Conservation (phyloP, 140 eudicot species). For the Stevia rebaudiana region DNA sequence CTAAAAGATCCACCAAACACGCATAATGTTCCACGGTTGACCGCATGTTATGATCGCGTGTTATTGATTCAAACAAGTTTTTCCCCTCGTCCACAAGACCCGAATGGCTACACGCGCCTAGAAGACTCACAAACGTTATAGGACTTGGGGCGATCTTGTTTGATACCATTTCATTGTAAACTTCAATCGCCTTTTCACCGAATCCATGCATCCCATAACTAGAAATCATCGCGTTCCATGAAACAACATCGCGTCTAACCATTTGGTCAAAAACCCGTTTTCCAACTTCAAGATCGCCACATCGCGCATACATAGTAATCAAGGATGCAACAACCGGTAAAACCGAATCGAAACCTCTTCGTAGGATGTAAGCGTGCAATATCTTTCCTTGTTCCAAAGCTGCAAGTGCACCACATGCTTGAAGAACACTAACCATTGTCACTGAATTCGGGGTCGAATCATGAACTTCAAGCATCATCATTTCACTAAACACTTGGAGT, state of each 20-base stretch:
- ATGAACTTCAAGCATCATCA: constrained; percentile 59
- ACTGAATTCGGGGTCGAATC: constrained; percentile 71
- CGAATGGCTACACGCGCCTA: constrained; percentile 92
- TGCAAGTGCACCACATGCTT: constrained; percentile 76
- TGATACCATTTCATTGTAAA: constrained; percentile 52
- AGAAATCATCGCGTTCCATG: constrained; percentile 93
- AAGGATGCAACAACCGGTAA: constrained; percentile 78
- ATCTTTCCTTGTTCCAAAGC: constrained; percentile 79
- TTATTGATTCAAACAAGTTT: constrained; percentile 59
- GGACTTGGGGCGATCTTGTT: constrained; percentile 52
- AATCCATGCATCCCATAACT: constrained; percentile 82
- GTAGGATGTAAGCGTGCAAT: constrained; percentile 62
- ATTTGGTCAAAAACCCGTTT: constrained; percentile 58
- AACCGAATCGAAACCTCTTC: constrained; percentile 69
- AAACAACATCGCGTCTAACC: constrained; percentile 67
- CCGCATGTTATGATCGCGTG: constrained; percentile 40
- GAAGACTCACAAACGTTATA: constrained; percentile 63
- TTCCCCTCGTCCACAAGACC: constrained; percentile 81
- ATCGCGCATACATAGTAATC: constrained; percentile 68
- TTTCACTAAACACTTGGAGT: constrained; percentile 49
- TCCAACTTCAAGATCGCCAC: constrained; percentile 63
- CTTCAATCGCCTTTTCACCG: constrained; percentile 57
- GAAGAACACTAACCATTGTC: constrained; percentile 93
- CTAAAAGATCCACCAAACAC: constrained; percentile 90
- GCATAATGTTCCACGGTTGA: constrained; percentile 81